Evolutionary conservation across 2,329 filamentous ascomycete genomes (phyloP).

Genomic region (Fusarium secorum): DNA sequence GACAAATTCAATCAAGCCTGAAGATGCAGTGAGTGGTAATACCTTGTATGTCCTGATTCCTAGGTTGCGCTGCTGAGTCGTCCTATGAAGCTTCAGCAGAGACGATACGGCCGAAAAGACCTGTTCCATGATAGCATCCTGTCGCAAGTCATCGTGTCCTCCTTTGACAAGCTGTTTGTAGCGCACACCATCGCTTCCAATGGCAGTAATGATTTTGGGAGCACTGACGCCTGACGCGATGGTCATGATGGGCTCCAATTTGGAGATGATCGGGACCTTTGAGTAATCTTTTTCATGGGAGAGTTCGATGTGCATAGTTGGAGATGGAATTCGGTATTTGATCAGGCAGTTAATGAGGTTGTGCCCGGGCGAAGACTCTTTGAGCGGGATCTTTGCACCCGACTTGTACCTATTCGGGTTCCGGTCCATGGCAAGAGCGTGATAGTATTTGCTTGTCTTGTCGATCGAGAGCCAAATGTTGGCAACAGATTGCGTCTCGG

Average conservation of each 20-base stretch:
- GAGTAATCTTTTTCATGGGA: slow-evolving; percentile 78
- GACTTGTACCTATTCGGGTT: slow-evolving; percentile 72
- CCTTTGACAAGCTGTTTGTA: slow-evolving; percentile 96
- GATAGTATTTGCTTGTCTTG: slow-evolving; percentile 73
- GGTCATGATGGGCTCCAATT: slow-evolving; percentile 77
- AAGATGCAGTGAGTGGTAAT: slow-evolving; percentile 81
- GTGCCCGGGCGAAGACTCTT: slow-evolving; percentile 68
- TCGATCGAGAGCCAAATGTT: slow-evolving; percentile 76
- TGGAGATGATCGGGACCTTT: slow-evolving; percentile 74
- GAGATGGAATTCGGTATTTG: slow-evolving; percentile 79
- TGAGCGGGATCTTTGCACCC: slow-evolving; percentile 69
- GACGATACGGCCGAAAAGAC: slow-evolving; percentile 96
- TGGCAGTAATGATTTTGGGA: slow-evolving; percentile 88
- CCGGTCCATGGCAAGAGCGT: slow-evolving; percentile 69
- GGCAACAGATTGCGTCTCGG: slow-evolving; percentile 58
- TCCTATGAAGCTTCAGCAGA: slow-evolving; percentile 83
- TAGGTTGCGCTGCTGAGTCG: slow-evolving; percentile 86
- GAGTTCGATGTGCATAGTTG: slow-evolving; percentile 85
- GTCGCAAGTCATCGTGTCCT: slow-evolving; percentile 92
- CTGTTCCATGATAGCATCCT: slow-evolving; percentile 99
- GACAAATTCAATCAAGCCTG: slow-evolving; percentile 97
- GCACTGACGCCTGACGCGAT: slow-evolving; percentile 92
- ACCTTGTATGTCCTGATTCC: slow-evolving; percentile 98
- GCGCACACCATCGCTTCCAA: slow-evolving; percentile 77
- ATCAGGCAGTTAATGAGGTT: slow-evolving; percentile 69